Conservation (phyloP, 2,329 filamentous ascomycete genomes). For the Penicillium sp. region DNA sequence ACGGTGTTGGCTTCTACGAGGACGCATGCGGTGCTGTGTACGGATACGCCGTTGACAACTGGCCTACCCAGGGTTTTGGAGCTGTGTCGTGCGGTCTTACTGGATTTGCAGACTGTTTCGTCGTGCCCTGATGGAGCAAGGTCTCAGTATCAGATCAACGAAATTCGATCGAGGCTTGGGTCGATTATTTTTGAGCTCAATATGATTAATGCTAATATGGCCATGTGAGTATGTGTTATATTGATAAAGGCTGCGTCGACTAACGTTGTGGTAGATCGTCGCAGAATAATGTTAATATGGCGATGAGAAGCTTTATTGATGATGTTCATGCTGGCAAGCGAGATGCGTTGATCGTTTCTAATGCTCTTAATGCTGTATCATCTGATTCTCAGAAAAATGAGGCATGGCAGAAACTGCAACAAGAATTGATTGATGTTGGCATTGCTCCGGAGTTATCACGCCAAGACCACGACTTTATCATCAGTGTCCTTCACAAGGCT, state of each 20-base stretch:
- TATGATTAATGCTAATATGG: slow-evolving; percentile 17
- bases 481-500: slow-evolving; percentile 9
- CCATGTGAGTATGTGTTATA: slow-evolving; percentile 11
- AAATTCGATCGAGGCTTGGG: slow-evolving; percentile 13
- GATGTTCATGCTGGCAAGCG: slow-evolving; percentile 8
- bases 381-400: neutral
- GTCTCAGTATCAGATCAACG: slow-evolving; percentile 1
- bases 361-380: slow-evolving; percentile 1
- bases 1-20: slow-evolving; percentile 3
- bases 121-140: neutral
- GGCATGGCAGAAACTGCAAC: slow-evolving; percentile 12
- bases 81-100: slow-evolving; percentile 6
- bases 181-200: slow-evolving; percentile 13
- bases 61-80: slow-evolving; percentile 5
- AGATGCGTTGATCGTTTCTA: neutral
- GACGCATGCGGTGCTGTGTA: neutral
- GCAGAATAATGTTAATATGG: slow-evolving; percentile 10
- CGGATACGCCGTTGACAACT: neutral
- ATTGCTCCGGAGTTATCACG: slow-evolving; percentile 8
- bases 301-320: slow-evolving; percentile 6
- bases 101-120: slow-evolving; percentile 13
- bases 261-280: slow-evolving; percentile 7
- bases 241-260: neutral
- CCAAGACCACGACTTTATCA: slow-evolving; percentile 11
- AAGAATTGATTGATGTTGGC: slow-evolving; percentile 7